Evolutionary conservation across 352 stramenopile species (phyloP).

Genomic region (Globisporangium spinosum): DNA sequence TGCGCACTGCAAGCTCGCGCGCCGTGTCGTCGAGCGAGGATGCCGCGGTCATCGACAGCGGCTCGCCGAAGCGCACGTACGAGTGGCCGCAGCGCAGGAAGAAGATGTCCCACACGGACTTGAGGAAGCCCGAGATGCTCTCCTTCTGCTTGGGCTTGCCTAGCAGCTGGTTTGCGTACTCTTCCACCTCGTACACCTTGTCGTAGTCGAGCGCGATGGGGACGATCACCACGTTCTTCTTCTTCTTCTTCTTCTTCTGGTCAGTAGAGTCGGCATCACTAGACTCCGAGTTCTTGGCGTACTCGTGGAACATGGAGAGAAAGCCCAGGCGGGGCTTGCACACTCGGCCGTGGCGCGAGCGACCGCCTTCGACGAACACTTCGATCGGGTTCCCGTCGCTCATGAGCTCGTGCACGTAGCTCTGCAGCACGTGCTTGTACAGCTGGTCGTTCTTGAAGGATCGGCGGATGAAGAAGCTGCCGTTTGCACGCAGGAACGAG

Average conservation of each 20-base stretch:
- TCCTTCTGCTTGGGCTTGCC: conserved; percentile 85
- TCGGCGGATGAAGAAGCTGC: conserved; percentile 89
- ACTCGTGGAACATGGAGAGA: conserved; percentile 69
- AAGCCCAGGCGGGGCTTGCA: conserved; percentile 71
- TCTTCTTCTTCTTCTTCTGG: conserved; percentile 38
- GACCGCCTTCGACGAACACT: conserved; percentile 87
- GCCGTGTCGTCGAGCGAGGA: conserved; percentile 48
- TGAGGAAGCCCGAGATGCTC: conserved; percentile 64
- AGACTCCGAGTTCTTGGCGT: conserved; percentile 28
- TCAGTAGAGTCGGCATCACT: conserved; percentile 10
- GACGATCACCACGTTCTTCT: conserved; percentile 66
- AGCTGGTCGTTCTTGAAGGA: conserved; percentile 67
- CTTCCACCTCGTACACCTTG: conserved; percentile 84
- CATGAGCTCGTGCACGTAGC: conserved; percentile 83
- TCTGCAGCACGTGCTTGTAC: conserved; percentile 83
- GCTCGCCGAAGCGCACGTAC: conserved; percentile 83
- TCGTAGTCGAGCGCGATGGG: conserved; percentile 89
- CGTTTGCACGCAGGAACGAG: conserved; percentile 75
- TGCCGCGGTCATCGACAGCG: conserved; percentile 49
- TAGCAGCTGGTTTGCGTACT: conserved; percentile 85
- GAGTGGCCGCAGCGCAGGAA: conserved; percentile 74
- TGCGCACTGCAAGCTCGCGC: conserved; percentile 50
- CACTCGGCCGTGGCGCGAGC: conserved; percentile 76
- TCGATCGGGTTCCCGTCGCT: conserved; percentile 80
- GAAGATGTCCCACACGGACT: conserved; percentile 69